phyloP scores from a whole-genome alignment of 2,329 filamentous ascomycete species.

The Verticillium albo-atrum region DNA sequence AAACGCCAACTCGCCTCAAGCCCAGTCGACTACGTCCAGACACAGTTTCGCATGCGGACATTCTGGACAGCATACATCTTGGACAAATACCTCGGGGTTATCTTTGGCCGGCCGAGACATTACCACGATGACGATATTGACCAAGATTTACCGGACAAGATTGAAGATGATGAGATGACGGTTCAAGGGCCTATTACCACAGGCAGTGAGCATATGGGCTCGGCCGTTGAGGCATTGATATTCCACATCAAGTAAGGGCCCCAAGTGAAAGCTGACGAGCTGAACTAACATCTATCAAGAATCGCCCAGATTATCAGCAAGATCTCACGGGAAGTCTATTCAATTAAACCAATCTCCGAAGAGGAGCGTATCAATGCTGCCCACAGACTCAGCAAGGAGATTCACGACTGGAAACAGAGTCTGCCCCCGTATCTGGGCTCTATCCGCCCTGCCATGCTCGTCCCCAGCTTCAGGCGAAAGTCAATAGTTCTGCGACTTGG shows the following conservation, averaged over 20 bases:
- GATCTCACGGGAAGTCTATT: conserved; percentile 35
- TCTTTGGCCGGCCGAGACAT: conserved; percentile 55
- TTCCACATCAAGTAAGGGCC: conserved; percentile 35
- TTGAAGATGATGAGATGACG: conserved; percentile 55
- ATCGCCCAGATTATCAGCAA: conserved; percentile 33
- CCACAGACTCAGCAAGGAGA: conserved; percentile 28
- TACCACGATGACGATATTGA: conserved; percentile 63
- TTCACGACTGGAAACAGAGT: conserved; percentile 32
- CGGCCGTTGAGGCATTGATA: conserved; percentile 43
- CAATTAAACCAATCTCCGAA: conserved; percentile 27
- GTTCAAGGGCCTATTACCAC: conserved; percentile 19
- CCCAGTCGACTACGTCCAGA: conserved; percentile 35
- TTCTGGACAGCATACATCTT: conserved; percentile 61
- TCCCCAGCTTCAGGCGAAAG: conserved; percentile 41
- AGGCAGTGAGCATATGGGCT: conserved; percentile 31
- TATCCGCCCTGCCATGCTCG: conserved; percentile 38
- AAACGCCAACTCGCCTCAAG: conserved; percentile 11
- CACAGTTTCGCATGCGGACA: conserved; percentile 49
- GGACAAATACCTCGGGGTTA: conserved; percentile 60
- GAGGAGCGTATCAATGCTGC: conserved; percentile 31
- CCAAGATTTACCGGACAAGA: conserved; percentile 47
- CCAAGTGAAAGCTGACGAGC: conserved; percentile 17
- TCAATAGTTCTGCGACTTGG: conserved; percentile 49
- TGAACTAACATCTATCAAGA: background rate
- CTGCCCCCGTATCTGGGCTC: conserved; percentile 39